Evolutionary conservation across 768 basidiomycete genomes (phyloP).

Genomic region (Ramaria sp.): DNA sequence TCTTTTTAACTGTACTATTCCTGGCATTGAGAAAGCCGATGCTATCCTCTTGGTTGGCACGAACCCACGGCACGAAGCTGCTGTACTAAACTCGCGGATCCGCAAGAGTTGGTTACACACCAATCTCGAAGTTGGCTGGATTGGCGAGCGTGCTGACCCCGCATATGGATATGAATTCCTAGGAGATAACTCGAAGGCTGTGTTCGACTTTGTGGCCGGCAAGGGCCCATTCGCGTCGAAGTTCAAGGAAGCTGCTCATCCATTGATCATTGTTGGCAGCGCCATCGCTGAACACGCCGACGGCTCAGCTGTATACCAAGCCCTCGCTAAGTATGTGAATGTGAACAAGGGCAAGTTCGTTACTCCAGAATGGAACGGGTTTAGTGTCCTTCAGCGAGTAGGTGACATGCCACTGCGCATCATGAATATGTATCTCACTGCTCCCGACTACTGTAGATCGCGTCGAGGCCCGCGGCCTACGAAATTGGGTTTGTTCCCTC

Average conservation of each 20-base stretch:
- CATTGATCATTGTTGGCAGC: slow-evolving; percentile 89
- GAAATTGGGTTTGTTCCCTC: slow-evolving; percentile 92
- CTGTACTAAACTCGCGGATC: slow-evolving; percentile 94
- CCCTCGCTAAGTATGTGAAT: slow-evolving; percentile 71
- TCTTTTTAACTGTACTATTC: slow-evolving; percentile 89
- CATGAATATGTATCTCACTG: not conserved
- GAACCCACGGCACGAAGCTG: slow-evolving; percentile 94
- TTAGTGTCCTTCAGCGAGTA: slow-evolving; percentile 86
- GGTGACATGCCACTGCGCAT: slow-evolving; percentile 19
- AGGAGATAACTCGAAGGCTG: slow-evolving; percentile 62
- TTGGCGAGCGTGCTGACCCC: slow-evolving; percentile 86
- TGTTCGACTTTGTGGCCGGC: slow-evolving; percentile 68
- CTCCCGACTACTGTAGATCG: slow-evolving; percentile 39
- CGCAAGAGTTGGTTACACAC: slow-evolving; percentile 90
- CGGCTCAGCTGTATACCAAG: slow-evolving; percentile 65
- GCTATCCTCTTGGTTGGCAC: slow-evolving; percentile 90
- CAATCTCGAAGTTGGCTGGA: slow-evolving; percentile 74
- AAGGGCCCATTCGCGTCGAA: slow-evolving; percentile 74
- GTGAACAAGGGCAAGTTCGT: slow-evolving; percentile 63
- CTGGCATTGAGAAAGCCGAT: slow-evolving; percentile 85
- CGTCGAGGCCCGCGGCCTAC: slow-evolving; percentile 89
- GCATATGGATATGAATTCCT: slow-evolving; percentile 91
- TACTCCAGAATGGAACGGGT: slow-evolving; percentile 92
- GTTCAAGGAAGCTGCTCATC: slow-evolving; percentile 83
- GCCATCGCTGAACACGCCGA: slow-evolving; percentile 78